A percentile compares a stretch with the other conserved stretches of the same genome.
phyloP scores from a whole-genome alignment of 2,329 filamentous ascomycete genomes.

The Periconia digitata region DNA sequence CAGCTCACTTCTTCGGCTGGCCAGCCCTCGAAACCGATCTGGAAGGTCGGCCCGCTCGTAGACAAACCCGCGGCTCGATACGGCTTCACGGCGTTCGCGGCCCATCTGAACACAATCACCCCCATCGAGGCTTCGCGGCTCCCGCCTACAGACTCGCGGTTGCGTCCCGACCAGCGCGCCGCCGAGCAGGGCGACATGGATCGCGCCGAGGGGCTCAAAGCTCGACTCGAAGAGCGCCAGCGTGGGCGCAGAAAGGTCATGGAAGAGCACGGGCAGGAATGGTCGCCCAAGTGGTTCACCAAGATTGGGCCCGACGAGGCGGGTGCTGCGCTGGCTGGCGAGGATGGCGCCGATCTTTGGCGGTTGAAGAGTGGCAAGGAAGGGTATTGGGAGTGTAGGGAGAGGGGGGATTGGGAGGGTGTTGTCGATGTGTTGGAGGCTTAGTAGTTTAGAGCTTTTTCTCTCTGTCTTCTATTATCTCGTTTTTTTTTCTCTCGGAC shows the following conservation, averaged over 20 bases:
- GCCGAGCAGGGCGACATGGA: slow-evolving; percentile 82
- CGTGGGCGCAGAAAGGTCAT: slow-evolving; percentile 70
- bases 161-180: slow-evolving; percentile 85
- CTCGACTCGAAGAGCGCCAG: slow-evolving; percentile 82
- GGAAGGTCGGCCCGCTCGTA: slow-evolving; percentile 77
- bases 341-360: slow-evolving; percentile 54
- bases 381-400: slow-evolving; percentile 90
- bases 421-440: slow-evolving; percentile 58
- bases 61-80: slow-evolving; percentile 79
- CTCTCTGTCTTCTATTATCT: background rate
- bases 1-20: slow-evolving; percentile 62
- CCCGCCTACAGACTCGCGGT: slow-evolving; percentile 77
- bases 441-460: background rate
- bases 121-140: slow-evolving; percentile 72
- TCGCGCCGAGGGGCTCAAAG: slow-evolving; percentile 80
- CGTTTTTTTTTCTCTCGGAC: background rate
- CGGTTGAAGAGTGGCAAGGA: slow-evolving; percentile 77
- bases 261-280: slow-evolving; percentile 72
- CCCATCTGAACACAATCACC: slow-evolving; percentile 84
- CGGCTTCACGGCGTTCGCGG: slow-evolving; percentile 85
- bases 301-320: slow-evolving; percentile 53
- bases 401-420: slow-evolving; percentile 65
- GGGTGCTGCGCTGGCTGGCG: slow-evolving; percentile 35
- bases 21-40: slow-evolving; percentile 69
- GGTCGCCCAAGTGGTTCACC: slow-evolving; percentile 83